These are phyloP conservation scores for Cucumis melo DNA, from an alignment of 306 rosid species.

Conservation along the genomic window DNA sequence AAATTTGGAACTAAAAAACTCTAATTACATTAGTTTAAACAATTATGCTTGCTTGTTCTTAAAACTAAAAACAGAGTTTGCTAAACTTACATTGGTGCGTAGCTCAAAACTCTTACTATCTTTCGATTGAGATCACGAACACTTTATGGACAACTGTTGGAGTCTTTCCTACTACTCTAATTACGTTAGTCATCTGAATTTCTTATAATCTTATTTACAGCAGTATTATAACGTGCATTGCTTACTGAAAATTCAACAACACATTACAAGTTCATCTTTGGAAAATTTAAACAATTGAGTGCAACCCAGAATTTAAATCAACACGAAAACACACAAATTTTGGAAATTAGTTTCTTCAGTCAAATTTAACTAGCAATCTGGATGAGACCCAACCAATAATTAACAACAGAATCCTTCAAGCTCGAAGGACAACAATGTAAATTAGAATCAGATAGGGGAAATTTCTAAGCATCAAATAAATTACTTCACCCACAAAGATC, in stretches of 20 bases:
- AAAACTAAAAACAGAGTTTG: too few relatives aligned
- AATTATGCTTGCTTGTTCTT: too few relatives aligned
- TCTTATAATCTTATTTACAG: neutral
- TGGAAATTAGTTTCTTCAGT: neutral
- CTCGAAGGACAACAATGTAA: neutral
- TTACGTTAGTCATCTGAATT: too few relatives aligned
- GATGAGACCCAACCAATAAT: neutral
- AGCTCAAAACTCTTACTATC: too few relatives aligned
- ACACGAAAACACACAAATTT: neutral
- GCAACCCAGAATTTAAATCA: neutral
- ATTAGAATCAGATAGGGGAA: neutral
- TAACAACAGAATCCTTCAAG: neutral
- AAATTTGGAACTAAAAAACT: too few relatives aligned
- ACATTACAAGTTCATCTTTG: neutral
- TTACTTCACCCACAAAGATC: neutral
- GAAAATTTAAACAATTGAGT: neutral
- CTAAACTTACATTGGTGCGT: too few relatives aligned
- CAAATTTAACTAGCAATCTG: neutral
- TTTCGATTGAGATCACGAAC: too few relatives aligned
- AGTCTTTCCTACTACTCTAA: too few relatives aligned
- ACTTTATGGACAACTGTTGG: too few relatives aligned
- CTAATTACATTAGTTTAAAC: too few relatives aligned
- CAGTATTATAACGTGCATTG: neutral
- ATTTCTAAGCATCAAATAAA: neutral
- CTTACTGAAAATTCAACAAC: neutral